These are phyloP conservation scores for Silene vulgaris DNA, from an alignment of 179 eudicot species.

Conservation along the genomic window DNA sequence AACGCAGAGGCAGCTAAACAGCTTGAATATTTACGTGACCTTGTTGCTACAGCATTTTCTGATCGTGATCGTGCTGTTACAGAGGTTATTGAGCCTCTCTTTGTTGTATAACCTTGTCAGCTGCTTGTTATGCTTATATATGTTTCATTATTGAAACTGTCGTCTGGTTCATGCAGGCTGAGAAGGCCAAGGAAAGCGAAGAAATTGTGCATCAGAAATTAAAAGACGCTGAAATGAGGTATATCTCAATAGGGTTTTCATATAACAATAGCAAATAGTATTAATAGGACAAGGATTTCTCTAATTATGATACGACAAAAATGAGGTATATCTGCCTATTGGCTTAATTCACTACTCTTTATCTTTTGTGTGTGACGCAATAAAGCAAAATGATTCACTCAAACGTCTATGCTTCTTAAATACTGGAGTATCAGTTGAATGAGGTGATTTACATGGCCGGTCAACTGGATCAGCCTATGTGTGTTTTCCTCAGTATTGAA, in stretches of 20 bases:
- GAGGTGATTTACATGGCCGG: too few species aligned
- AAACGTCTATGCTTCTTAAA: too few species aligned
- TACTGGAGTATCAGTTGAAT: too few species aligned
- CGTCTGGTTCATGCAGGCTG: conserved; percentile 60
- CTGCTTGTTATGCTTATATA: conserved; percentile 3
- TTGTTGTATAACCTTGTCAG: conserved; percentile 11
- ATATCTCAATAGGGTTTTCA: conserved; percentile 9
- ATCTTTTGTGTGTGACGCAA: too few species aligned
- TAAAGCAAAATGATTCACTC: too few species aligned
- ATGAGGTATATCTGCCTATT: not conserved
- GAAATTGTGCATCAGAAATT: conserved; percentile 55
- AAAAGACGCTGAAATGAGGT: conserved; percentile 52
- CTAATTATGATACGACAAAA: not conserved
- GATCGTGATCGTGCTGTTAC: conserved; percentile 82
- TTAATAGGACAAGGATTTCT: not conserved
- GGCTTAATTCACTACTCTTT: too few species aligned
- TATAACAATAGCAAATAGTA: not conserved
- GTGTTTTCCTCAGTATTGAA: too few species aligned
- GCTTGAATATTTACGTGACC: conserved; percentile 70
- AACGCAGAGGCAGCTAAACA: conserved; percentile 70
- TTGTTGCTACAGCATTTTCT: conserved; percentile 77
- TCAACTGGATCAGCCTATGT: too few species aligned
- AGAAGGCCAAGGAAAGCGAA: conserved; percentile 80
- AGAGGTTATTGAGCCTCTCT: conserved; percentile 51
- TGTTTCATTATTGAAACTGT: conserved; percentile 18